These are phyloP conservation scores for Castanea mollissima DNA, from an alignment of 306 rosid genomes.

Conservation along the genomic window DNA sequence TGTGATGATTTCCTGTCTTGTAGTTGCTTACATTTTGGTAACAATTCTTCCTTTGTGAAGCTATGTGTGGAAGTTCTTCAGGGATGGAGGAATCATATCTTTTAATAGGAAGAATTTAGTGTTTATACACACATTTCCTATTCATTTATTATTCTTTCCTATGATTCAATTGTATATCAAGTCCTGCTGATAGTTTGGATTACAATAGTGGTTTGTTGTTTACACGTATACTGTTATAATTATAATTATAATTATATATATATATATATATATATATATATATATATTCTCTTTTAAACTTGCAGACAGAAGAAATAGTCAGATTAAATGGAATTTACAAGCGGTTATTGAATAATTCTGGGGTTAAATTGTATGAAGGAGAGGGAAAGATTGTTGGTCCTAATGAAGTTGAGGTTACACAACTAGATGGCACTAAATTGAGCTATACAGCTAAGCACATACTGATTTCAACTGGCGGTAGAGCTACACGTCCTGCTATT, in stretches of 20 bases:
- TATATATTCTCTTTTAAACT: slow-evolving; percentile 16
- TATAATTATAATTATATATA: neutral
- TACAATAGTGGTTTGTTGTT: neutral
- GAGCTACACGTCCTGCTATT: slow-evolving; percentile 74
- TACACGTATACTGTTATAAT: slow-evolving; percentile 7
- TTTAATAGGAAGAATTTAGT: neutral
- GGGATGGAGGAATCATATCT: neutral
- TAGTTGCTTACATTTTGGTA: too few species aligned
- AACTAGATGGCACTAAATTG: slow-evolving; percentile 93
- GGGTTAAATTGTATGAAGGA: slow-evolving; percentile 86
- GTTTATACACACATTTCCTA: neutral
- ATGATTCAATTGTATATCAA: neutral
- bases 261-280: neutral
- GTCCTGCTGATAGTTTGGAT: slow-evolving; percentile 17
- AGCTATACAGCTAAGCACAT: slow-evolving; percentile 89
- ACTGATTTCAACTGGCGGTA: slow-evolving; percentile 87
- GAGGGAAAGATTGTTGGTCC: slow-evolving; percentile 88
- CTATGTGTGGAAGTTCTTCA: neutral
- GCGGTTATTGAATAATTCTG: slow-evolving; percentile 79
- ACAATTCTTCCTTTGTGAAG: too few species aligned
- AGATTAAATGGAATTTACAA: slow-evolving; percentile 92
- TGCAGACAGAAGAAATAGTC: slow-evolving; percentile 86
- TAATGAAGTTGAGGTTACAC: slow-evolving; percentile 94
- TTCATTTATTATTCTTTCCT: neutral
- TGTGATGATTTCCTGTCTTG: too few species aligned